Evolutionary conservation across 2,329 filamentous ascomycete genomes (phyloP).

Genomic region (Delphinella strobiligena): DNA sequence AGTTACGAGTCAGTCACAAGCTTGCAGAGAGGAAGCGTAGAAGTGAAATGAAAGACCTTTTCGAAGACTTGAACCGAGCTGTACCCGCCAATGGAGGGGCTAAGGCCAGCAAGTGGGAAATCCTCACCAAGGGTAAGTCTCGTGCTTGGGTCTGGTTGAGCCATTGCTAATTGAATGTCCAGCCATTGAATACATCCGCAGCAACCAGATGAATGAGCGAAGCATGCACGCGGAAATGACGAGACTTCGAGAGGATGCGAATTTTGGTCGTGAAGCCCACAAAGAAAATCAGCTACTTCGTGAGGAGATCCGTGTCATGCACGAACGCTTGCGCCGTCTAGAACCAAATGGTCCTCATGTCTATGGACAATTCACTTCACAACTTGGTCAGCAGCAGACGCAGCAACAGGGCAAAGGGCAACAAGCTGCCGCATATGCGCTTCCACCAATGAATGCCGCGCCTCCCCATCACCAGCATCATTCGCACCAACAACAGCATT

Average conservation of each 20-base stretch:
- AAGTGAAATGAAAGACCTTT: slow-evolving; percentile 81
- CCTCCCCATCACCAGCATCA: slow-evolving; percentile 6
- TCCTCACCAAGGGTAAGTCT: slow-evolving; percentile 64
- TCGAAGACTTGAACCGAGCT: slow-evolving; percentile 66
- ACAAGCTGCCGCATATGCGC: slow-evolving; percentile 13
- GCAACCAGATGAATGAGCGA: slow-evolving; percentile 25
- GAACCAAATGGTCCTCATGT: slow-evolving; percentile 35
- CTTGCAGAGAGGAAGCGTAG: slow-evolving; percentile 71
- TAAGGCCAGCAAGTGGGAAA: slow-evolving; percentile 85
- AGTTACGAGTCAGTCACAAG: slow-evolving; percentile 73
- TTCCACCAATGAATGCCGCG: slow-evolving; percentile 23
- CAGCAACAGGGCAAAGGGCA: slow-evolving; percentile 20
- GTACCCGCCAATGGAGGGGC: slow-evolving; percentile 71
- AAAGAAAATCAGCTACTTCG: slow-evolving; percentile 37
- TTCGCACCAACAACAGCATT: slow-evolving; percentile 13
- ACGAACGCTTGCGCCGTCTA: slow-evolving; percentile 32
- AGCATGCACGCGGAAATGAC: slow-evolving; percentile 25
- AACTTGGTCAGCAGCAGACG: slow-evolving; percentile 27
- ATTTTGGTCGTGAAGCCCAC: slow-evolving; percentile 30
- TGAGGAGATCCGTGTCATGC: slow-evolving; percentile 33
- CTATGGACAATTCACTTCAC: slow-evolving; percentile 33
- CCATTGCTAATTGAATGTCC: not conserved
- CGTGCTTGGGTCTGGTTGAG: not conserved
- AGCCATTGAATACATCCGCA: slow-evolving; percentile 40
- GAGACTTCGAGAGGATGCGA: slow-evolving; percentile 31